Evolutionary conservation across 192 early-diverging fungal genomes (phyloP).

Genomic region (Cetraspora pellucida): DNA sequence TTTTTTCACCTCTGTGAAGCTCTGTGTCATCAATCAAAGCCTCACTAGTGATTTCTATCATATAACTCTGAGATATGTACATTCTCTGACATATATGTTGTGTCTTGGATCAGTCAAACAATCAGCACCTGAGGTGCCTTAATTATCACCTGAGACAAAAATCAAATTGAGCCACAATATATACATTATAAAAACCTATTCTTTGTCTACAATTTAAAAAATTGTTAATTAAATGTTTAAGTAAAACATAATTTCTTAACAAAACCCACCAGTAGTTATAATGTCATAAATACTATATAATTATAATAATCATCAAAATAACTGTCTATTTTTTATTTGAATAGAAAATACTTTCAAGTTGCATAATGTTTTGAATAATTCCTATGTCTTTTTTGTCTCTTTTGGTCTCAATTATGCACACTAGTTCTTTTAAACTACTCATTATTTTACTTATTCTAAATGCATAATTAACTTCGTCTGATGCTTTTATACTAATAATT

Average conservation of each 20-base stretch:
- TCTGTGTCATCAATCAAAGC: background rate
- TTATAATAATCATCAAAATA: background rate
- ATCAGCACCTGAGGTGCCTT: too few relatives aligned
- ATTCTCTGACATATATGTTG: too few relatives aligned
- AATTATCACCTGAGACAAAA: too few relatives aligned
- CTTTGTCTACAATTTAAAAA: background rate
- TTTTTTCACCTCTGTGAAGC: background rate
- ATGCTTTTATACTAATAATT: background rate
- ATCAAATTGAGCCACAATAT: too few relatives aligned
- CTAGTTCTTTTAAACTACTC: background rate
- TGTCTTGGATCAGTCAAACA: too few relatives aligned
- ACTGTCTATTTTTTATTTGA: background rate
- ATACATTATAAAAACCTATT: background rate
- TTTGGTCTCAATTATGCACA: constrained; percentile 5
- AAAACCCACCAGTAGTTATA: background rate
- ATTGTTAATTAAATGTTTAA: background rate
- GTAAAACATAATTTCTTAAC: background rate
- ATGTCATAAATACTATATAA: background rate
- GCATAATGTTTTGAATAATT: background rate
- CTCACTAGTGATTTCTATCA: background rate
- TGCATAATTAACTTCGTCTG: background rate
- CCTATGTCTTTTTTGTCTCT: background rate
- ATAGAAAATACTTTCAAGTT: background rate
- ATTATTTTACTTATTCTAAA: background rate
- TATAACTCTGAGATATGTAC: background rate